Conservation (phyloP, 2,329 filamentous ascomycete genomes). For the Epichloe sylvatica region DNA sequence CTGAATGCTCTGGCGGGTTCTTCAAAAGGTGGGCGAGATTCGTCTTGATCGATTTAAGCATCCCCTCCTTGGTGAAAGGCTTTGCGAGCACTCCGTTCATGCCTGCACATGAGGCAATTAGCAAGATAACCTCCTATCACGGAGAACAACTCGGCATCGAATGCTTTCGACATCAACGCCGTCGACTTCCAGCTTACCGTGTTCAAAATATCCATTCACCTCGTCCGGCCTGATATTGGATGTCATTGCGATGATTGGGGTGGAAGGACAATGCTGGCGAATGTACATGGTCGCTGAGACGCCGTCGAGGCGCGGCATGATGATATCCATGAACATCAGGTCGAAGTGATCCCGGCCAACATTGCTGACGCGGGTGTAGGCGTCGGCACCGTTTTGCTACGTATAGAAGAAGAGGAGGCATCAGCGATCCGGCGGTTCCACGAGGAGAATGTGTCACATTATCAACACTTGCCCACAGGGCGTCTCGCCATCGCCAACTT, state of each 20-base stretch:
- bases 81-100: constrained; percentile 98
- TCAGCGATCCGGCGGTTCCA: constrained; percentile 6
- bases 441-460: background rate
- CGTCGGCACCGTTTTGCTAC: constrained; percentile 65
- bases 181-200: constrained; percentile 47
- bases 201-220: constrained; percentile 92
- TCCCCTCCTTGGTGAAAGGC: constrained; percentile 82
- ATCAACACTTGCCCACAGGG: background rate
- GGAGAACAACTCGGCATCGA: too few relatives aligned
- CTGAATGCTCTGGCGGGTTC: constrained; percentile 35
- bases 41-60: constrained; percentile 75
- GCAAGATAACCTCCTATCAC: background rate
- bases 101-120: constrained; percentile 35
- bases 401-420: background rate
- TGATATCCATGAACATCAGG: constrained; percentile 79
- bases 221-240: constrained; percentile 95
- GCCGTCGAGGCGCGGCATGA: constrained; percentile 93
- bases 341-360: constrained; percentile 38
- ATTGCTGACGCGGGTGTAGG: constrained; percentile 65
- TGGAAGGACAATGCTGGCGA: constrained; percentile 65
- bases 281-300: constrained; percentile 91
- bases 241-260: constrained; percentile 95
- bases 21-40: constrained; percentile 77
- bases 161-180: too few relatives aligned
- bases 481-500: constrained; percentile 16